Evolutionary conservation across 768 basidiomycete genomes (phyloP).

Genomic region (Filobasidium wieringae): DNA sequence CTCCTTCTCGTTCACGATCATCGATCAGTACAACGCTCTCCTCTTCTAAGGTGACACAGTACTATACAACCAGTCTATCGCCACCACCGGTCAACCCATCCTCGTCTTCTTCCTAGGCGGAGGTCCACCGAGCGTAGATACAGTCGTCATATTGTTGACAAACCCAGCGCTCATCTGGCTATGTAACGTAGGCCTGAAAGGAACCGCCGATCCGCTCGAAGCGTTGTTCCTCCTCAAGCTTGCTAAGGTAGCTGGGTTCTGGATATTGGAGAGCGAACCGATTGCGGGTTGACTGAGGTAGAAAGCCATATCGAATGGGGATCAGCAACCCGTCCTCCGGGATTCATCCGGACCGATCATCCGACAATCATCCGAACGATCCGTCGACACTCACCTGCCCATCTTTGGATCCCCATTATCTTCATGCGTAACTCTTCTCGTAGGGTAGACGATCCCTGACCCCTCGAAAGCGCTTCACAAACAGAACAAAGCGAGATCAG

Average conservation of each 20-base stretch:
- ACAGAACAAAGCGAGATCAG: background rate
- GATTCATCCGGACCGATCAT: background rate
- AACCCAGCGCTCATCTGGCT: background rate
- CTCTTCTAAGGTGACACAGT: too few relatives aligned
- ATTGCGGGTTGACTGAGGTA: background rate
- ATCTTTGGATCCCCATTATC: conserved; percentile 46
- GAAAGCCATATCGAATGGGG: too few relatives aligned
- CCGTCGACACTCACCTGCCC: conserved; percentile 1
- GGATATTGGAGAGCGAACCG: background rate
- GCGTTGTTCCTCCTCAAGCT: background rate
- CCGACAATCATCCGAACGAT: background rate
- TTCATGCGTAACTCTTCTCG: conserved; percentile 79
- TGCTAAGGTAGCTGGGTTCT: background rate
- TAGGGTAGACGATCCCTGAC: conserved; percentile 59
- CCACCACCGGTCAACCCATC: background rate
- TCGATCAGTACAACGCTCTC: too few relatives aligned
- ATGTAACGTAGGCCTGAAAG: background rate
- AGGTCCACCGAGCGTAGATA: background rate
- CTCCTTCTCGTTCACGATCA: too few relatives aligned
- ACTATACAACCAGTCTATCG: background rate
- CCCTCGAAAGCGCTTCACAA: conserved; percentile 67
- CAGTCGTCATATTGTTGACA: background rate
- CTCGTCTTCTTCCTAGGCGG: background rate
- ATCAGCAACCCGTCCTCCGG: too few relatives aligned
- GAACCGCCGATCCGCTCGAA: background rate